Percentiles rank a stretch among this genome's conserved stretches.
These are phyloP conservation scores for Alternaria sp. DNA, from an alignment of 2,329 filamentous ascomycete species.

Conservation along the genomic window DNA sequence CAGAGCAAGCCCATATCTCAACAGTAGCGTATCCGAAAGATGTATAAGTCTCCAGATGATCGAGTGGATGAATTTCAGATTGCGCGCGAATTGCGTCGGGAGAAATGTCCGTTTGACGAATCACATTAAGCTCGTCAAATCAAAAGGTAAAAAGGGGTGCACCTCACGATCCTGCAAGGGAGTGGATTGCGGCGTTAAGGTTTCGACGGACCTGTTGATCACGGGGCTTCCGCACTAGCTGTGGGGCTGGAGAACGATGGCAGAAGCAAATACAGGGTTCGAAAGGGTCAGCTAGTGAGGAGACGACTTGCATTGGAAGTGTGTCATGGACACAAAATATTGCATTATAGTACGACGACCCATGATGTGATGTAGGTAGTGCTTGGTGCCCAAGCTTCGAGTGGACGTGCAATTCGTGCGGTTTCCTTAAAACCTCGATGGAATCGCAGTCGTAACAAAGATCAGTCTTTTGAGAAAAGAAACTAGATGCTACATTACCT, in stretches of 20 bases:
- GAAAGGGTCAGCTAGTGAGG: background rate
- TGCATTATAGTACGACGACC: background rate
- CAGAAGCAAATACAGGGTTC: slow-evolving; percentile 7
- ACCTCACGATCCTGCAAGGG: slow-evolving; percentile 5
- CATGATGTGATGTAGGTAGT: slow-evolving; percentile 2
- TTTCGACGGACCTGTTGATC: slow-evolving; percentile 6
- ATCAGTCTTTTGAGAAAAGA: background rate
- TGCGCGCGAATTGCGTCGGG: background rate
- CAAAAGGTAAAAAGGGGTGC: background rate
- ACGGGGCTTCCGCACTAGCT: background rate
- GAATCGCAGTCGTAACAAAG: background rate
- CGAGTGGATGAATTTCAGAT: background rate
- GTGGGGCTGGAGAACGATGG: slow-evolving; percentile 1
- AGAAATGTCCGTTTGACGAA: background rate
- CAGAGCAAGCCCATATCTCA: slow-evolving; percentile 20
- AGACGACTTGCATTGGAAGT: slow-evolving; percentile 1
- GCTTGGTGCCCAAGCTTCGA: background rate
- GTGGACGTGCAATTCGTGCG: background rate
- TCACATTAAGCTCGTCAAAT: slow-evolving; percentile 4
- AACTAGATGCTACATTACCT: slow-evolving; percentile 1
- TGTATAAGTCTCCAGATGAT: background rate
- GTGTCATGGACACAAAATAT: slow-evolving; percentile 1
- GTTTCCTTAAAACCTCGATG: background rate
- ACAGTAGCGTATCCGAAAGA: slow-evolving; percentile 7
- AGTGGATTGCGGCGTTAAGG: slow-evolving; percentile 1